These are phyloP conservation scores for Yamagishiella unicocca DNA, from an alignment of 139 green algal species.

Conservation along the genomic window DNA sequence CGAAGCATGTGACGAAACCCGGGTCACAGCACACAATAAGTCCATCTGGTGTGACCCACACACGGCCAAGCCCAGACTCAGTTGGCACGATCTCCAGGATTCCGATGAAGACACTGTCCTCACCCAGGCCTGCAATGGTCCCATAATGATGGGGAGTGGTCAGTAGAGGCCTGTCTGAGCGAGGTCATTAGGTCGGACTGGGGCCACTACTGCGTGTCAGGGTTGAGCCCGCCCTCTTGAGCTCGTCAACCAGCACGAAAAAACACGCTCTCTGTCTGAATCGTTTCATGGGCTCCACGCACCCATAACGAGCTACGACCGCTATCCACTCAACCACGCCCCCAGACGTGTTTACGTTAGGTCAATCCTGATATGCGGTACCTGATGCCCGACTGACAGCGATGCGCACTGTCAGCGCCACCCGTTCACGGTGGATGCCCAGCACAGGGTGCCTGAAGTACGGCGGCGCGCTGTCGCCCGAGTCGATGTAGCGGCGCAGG, in stretches of 20 bases:
- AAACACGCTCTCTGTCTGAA: too few species aligned
- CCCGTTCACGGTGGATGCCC: conserved; percentile 25
- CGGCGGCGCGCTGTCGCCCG: conserved; percentile 20
- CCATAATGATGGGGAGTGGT: too few species aligned
- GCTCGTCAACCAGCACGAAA: too few species aligned
- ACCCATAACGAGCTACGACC: too few species aligned
- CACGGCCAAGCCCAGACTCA: not conserved
- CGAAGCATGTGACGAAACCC: conserved; percentile 33
- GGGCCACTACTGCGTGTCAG: too few species aligned
- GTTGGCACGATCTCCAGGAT: conserved; percentile 22
- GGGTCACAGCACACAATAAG: conserved; percentile 27
- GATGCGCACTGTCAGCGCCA: conserved; percentile 15
- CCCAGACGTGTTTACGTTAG: too few species aligned
- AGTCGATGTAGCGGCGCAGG: conserved; percentile 36
- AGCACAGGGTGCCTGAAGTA: conserved; percentile 42
- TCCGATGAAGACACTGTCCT: conserved; percentile 35
- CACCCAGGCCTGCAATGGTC: conserved; percentile 1
- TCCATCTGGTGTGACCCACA: conserved; percentile 13
- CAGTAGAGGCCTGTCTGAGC: too few species aligned
- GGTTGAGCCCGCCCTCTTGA: too few species aligned
- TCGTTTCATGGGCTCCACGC: too few species aligned
- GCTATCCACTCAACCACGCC: too few species aligned
- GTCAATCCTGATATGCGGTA: too few species aligned
- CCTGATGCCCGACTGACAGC: not conserved
- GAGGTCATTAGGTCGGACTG: too few species aligned